Evolutionary conservation across 768 basidiomycete species (phyloP).

Genomic region (Trametes meyenii): DNA sequence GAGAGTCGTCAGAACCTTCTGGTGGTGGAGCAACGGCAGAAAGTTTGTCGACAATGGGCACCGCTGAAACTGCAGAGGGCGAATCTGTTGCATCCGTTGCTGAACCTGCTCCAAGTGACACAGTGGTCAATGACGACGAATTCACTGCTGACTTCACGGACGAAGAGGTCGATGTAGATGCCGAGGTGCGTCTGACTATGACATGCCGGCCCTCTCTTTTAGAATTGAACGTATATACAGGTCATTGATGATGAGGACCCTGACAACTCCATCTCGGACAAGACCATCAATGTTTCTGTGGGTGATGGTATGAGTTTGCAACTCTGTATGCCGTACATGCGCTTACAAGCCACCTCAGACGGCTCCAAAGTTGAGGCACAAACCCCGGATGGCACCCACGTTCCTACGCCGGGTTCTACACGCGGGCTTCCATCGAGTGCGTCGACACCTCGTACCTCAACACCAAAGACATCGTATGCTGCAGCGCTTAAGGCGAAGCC

Average conservation of each 20-base stretch:
- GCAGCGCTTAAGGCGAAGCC: conserved; percentile 92
- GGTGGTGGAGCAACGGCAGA: conserved; percentile 1
- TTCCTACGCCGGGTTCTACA: conserved; percentile 78
- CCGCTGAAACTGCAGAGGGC: conserved; percentile 20
- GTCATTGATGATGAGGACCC: conserved; percentile 86
- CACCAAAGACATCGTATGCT: conserved; percentile 76
- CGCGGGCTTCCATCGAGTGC: conserved; percentile 44
- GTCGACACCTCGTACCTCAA: conserved; percentile 37
- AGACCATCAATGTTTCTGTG: conserved; percentile 84
- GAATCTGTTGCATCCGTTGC: conserved; percentile 32
- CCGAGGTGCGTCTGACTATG: conserved; percentile 48
- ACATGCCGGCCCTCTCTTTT: background rate
- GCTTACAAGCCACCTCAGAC: conserved; percentile 46
- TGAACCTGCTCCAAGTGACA: conserved; percentile 56
- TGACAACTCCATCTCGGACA: conserved; percentile 71
- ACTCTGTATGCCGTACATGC: background rate
- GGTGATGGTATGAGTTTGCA: conserved; percentile 57
- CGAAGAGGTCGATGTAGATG: conserved; percentile 82
- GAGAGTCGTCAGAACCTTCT: conserved; percentile 2
- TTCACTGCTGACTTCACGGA: conserved; percentile 79
- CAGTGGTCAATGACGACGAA: conserved; percentile 60
- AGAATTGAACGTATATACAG: conserved; percentile 34
- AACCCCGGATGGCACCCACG: conserved; percentile 94
- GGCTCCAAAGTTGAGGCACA: conserved; percentile 95
- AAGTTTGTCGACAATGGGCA: conserved; percentile 9